A percentile compares a stretch with the other conserved stretches of the same genome.
phyloP scores from a whole-genome alignment of 495 filamentous ascomycete genomes.

The Penicillium paradoxum region DNA sequence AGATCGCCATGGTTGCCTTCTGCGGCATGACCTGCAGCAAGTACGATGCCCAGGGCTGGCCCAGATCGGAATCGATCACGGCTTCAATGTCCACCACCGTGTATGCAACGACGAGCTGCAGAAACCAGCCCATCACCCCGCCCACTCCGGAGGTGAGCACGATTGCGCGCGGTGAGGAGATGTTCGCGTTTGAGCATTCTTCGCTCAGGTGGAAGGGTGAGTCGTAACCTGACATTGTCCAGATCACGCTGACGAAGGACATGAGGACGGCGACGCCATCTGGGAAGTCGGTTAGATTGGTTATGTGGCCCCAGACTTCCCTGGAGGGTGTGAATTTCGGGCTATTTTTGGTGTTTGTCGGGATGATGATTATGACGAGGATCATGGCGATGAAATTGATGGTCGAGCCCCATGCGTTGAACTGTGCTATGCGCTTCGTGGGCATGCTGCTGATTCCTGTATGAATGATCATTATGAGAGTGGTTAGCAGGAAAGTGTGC shows the following conservation, averaged over 20 bases:
- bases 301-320: constrained; percentile 67
- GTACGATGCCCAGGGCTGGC: constrained; percentile 74
- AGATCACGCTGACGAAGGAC: constrained; percentile 65
- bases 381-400: constrained; percentile 70
- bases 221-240: constrained; percentile 68
- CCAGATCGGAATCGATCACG: constrained; percentile 59
- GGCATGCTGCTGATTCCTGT: constrained; percentile 68
- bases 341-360: constrained; percentile 51
- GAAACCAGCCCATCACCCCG: constrained; percentile 67
- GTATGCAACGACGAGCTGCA: constrained; percentile 77
- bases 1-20: constrained; percentile 60
- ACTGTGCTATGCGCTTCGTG: constrained; percentile 67
- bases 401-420: constrained; percentile 70
- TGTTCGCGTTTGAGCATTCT: constrained; percentile 71
- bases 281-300: constrained; percentile 65
- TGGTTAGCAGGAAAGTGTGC: constrained; percentile 67
- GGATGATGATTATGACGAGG: constrained; percentile 65
- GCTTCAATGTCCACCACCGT: constrained; percentile 63
- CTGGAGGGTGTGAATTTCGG: constrained; percentile 60
- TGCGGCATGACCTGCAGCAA: constrained; percentile 64
- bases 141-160: constrained; percentile 65
- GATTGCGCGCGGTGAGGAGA: constrained; percentile 74
- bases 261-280: constrained; percentile 68
- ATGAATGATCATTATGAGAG: constrained; percentile 67
- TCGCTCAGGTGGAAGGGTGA: constrained; percentile 72